Evolutionary conservation across 1,284 basidiomycete species (phyloP).

Genomic region (Volvariella surrecta): DNA sequence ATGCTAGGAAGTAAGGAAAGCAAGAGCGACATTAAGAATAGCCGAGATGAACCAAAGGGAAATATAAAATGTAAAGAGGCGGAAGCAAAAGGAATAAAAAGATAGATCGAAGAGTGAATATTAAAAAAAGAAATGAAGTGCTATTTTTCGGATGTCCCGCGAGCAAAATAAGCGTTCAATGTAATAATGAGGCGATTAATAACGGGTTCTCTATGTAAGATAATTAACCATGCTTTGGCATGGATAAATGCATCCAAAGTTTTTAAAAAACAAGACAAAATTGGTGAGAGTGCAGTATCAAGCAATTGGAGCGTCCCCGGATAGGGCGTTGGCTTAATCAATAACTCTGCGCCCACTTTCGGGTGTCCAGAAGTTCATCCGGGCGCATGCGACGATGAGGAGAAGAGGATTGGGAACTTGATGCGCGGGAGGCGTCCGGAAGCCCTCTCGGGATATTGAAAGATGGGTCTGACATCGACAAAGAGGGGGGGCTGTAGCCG

Average conservation of each 20-base stretch:
- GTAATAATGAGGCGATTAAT: constrained; percentile 25
- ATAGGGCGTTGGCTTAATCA: too few relatives aligned
- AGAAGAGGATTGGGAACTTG: constrained; percentile 24
- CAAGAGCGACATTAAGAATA: constrained; percentile 10
- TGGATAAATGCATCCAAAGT: constrained; percentile 26
- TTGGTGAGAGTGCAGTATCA: too few relatives aligned
- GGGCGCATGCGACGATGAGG: constrained; percentile 27
- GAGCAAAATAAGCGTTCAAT: constrained; percentile 4
- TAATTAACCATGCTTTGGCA: constrained; percentile 21
- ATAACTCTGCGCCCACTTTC: constrained; percentile 39
- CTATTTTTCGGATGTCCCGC: constrained; percentile 6
- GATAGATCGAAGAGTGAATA: constrained; percentile 9
- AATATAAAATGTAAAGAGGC: constrained; percentile 9
- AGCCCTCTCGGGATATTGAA: constrained; percentile 28
- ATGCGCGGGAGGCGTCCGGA: constrained; percentile 29
- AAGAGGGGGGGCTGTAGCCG: constrained; percentile 24
- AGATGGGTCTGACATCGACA: constrained; percentile 25
- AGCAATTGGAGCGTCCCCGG: too few relatives aligned
- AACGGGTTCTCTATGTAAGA: constrained; percentile 26
- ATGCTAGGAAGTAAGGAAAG: constrained; percentile 7
- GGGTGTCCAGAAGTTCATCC: constrained; percentile 25
- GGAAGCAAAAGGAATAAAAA: constrained; percentile 13
- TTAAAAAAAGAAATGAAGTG: constrained; percentile 11
- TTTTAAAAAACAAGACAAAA: constrained; percentile 9
- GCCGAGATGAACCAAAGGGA: constrained; percentile 6